These are phyloP conservation scores for Annulohypoxylon stygium DNA, from an alignment of 495 filamentous ascomycete genomes.

Conservation along the genomic window DNA sequence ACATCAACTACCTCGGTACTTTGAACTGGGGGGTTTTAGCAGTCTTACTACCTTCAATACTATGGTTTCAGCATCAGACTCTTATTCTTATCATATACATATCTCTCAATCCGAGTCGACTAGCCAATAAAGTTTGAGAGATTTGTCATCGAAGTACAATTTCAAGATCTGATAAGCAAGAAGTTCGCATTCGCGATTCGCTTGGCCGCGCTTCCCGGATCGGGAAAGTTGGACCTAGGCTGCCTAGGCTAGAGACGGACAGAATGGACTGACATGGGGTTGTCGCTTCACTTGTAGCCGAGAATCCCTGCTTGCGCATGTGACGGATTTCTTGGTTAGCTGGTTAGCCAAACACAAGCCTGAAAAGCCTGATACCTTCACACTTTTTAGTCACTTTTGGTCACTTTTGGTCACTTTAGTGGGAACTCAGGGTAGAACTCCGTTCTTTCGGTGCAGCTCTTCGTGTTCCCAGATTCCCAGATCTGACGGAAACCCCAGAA, in stretches of 20 bases:
- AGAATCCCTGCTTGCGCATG: slow-evolving; percentile 43
- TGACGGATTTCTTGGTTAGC: slow-evolving; percentile 26
- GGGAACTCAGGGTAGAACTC: slow-evolving; percentile 11
- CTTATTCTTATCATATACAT: neutral
- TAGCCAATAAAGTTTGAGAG: slow-evolving; percentile 36
- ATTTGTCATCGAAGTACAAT: slow-evolving; percentile 36
- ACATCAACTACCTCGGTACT: neutral
- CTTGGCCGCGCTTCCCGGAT: slow-evolving; percentile 35
- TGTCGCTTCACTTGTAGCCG: slow-evolving; percentile 32
- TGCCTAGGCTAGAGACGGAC: slow-evolving; percentile 34
- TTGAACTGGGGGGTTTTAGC: neutral
- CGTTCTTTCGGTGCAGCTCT: slow-evolving; percentile 19
- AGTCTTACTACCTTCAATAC: neutral
- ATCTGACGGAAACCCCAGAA: slow-evolving; percentile 19
- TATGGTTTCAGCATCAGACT: neutral
- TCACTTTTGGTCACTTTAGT: slow-evolving; percentile 18
- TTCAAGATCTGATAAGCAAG: slow-evolving; percentile 45
- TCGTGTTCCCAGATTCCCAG: slow-evolving; percentile 15
- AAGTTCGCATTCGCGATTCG: slow-evolving; percentile 44
- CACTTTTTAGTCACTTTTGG: neutral
- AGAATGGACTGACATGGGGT: slow-evolving; percentile 13
- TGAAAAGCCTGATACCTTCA: neutral
- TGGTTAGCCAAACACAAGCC: neutral
- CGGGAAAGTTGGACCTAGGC: slow-evolving; percentile 38
- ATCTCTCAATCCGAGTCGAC: neutral